Evolutionary conservation across 1,284 basidiomycete species (phyloP).

Genomic region (Leccinum discolor): DNA sequence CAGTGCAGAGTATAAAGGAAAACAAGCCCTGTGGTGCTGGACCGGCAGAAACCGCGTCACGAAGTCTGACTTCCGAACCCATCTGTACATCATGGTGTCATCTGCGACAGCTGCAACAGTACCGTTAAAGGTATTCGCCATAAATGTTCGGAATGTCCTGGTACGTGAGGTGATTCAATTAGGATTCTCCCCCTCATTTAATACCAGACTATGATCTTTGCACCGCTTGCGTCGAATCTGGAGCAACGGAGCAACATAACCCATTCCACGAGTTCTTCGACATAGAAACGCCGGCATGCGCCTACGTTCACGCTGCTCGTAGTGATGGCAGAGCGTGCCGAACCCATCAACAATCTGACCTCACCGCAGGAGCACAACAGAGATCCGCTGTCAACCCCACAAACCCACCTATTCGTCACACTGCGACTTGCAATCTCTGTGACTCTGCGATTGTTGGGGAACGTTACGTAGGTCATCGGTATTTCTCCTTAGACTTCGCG

Average conservation of each 20-base stretch:
- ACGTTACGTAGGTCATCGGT: conserved; percentile 58
- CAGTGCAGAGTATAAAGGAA: conserved; percentile 4
- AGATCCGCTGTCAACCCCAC: neutral
- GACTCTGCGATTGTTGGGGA: conserved; percentile 67
- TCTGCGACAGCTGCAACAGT: conserved; percentile 51
- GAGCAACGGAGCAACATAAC: conserved; percentile 49
- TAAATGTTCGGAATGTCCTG: conserved; percentile 74
- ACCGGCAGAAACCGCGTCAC: neutral
- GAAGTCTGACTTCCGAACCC: neutral
- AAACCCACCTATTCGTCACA: conserved; percentile 44
- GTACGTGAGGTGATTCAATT: conserved; percentile 35
- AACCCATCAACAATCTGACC: conserved; percentile 3
- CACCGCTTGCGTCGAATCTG: conserved; percentile 49
- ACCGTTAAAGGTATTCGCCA: conserved; percentile 64
- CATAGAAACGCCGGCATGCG: conserved; percentile 61
- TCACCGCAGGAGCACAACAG: conserved; percentile 7
- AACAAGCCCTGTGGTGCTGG: neutral
- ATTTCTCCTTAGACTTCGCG: neutral
- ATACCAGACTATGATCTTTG: conserved; percentile 72
- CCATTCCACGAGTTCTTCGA: conserved; percentile 71
- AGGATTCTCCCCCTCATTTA: conserved; percentile 2
- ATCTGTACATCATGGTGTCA: conserved; percentile 21
- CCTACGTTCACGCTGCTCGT: conserved; percentile 63
- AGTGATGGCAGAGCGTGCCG: conserved; percentile 20
- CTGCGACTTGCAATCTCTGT: conserved; percentile 74